Evolutionary conservation across 1,284 basidiomycete species (phyloP).

Genomic region (Cutaneotrichosporon mucoides): DNA sequence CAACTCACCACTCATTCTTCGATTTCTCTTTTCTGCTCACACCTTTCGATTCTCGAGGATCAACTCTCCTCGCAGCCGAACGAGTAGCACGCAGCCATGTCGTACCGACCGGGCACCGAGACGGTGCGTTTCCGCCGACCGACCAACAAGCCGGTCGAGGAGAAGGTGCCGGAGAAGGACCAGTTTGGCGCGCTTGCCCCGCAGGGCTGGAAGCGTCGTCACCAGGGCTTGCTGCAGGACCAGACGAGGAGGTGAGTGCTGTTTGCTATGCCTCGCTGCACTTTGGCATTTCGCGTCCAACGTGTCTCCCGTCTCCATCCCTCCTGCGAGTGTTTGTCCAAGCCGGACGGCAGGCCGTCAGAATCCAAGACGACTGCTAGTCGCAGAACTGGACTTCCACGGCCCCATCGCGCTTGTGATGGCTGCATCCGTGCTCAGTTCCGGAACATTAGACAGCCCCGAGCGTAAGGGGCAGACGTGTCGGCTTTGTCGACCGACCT

Average conservation of each 20-base stretch:
- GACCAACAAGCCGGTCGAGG: constrained; percentile 23
- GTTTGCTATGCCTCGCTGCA: background rate
- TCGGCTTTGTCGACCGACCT: background rate
- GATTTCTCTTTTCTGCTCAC: background rate
- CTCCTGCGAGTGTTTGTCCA: too few relatives aligned
- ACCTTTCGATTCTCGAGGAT: background rate
- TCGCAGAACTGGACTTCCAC: too few relatives aligned
- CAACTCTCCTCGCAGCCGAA: background rate
- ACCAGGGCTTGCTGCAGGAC: constrained; percentile 49
- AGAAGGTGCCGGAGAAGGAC: constrained; percentile 30
- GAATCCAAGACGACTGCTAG: too few relatives aligned
- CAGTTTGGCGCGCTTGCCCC: constrained; percentile 42
- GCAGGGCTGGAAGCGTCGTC: constrained; percentile 43
- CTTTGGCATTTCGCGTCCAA: too few relatives aligned
- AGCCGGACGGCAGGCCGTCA: too few relatives aligned
- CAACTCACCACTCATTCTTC: background rate
- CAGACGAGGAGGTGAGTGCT: constrained; percentile 39
- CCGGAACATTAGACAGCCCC: background rate
- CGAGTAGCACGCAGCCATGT: constrained; percentile 10
- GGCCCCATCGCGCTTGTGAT: too few relatives aligned
- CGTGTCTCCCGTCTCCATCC: too few relatives aligned
- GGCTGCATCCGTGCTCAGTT: too few relatives aligned
- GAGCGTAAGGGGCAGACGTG: background rate
- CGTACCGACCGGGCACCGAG: constrained; percentile 41
- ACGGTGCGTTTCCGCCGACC: constrained; percentile 45